Conservation (phyloP, 2,329 filamentous ascomycete genomes). For the Fusarium multiceps region DNA sequence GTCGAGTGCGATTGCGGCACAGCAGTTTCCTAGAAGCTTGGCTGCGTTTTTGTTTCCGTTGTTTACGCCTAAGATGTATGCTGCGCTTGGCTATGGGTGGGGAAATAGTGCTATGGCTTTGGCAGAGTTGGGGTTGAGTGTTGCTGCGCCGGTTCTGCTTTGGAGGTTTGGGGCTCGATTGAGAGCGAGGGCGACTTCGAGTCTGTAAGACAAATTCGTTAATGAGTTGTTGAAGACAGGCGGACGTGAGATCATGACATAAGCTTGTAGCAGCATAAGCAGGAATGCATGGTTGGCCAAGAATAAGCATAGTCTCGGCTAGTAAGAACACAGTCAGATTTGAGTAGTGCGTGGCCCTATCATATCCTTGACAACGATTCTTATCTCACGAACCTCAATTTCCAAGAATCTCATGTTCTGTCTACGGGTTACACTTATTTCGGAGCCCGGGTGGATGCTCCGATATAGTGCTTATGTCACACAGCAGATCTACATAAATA, state of each 20-base stretch:
- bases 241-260: fast-evolving
- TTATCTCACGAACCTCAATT: background rate
- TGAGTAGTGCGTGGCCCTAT: background rate
- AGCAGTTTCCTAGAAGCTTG: constrained; percentile 59
- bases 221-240: too few species aligned
- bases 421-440: background rate
- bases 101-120: constrained; percentile 55
- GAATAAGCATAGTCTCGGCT: background rate
- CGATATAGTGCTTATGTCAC: background rate
- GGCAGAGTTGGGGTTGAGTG: constrained; percentile 50
- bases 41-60: constrained; percentile 62
- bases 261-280: background rate
- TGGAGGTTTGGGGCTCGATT: constrained; percentile 55
- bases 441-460: background rate
- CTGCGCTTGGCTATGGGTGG: constrained; percentile 53
- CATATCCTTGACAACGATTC: background rate
- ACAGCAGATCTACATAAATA: background rate
- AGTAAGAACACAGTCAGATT: background rate
- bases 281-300: background rate
- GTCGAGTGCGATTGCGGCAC: constrained; percentile 59
- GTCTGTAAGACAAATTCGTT: background rate
- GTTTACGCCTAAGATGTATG: constrained; percentile 58
- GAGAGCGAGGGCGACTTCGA: constrained; percentile 31
- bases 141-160: constrained; percentile 54
- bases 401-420: background rate